Base-by-base conservation (phyloP, 2,329 filamentous ascomycete species). In the Pleoardoris graminearum region DNA sequence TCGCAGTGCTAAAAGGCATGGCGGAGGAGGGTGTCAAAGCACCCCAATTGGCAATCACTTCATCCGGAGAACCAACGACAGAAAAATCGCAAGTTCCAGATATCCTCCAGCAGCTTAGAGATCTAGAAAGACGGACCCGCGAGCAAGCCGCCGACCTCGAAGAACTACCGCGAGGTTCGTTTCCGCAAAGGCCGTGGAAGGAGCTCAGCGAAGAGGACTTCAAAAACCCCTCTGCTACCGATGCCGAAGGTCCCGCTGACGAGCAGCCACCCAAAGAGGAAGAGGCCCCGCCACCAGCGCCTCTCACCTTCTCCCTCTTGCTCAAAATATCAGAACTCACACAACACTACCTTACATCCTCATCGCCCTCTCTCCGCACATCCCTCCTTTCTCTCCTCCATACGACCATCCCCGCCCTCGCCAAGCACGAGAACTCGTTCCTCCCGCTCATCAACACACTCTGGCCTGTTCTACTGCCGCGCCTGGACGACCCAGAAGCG, bases 271-370 rank as follows among this genome's bases (percentile, higher is more conserved):
- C 53, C 79, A 46, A 82, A 21, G 85, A 86, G 5, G 44, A 76
- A 19, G 77, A 82, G 25, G 81, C 84, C 51, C 79, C 82, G 17
- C 84, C 86, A n/a, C 86, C 86, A 0, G 75, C 82, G 30, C 89
- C 88, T 39, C 88, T 89, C 59, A 90, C 89, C 0, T 95, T 95
- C 71, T 80, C 80, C n/a, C 81, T 97, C 10, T 83, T 97, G 3
- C 81, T 91, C 29, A 87, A 87, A 51, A 94, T 99, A 51, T 85
- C 91, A 21, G 83, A 84, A 43, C 84, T 96, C 1, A 93, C 91
- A 4, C 92, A 96, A 66, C 87, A 96, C 69, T 94, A 97, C 72
- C 82, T 99, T 10, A 91, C 93, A 5, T 92, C 91, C 0, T 86
- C 90, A 0, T 92, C 91, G 0, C 85, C 92, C 0, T 83, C 85